Evolutionary conservation across 106 monocot species (phyloP), one percentile per base, ranked within the genome.

Genomic region (Ottelia alismoides): DNA sequence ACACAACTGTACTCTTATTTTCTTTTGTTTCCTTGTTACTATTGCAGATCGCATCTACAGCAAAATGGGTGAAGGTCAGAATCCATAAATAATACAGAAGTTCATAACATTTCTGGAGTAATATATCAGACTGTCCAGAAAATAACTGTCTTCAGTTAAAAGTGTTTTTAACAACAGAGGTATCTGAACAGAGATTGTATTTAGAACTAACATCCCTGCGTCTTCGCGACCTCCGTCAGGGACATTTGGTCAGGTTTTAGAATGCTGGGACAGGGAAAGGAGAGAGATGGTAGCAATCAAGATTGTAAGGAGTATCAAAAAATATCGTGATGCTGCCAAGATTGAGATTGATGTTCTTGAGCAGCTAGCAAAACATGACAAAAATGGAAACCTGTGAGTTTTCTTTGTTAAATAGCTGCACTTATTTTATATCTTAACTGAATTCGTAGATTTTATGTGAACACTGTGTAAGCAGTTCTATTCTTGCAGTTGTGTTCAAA

Each of bases 401-500:
- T 19, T 48, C 47, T 22, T 4, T 1, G 7, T 22, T 25, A 22
- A 27, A 30, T 62, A 27, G 12, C 4, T 30, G 1, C 3, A 44
- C 23, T 11, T 21, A 53, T n/a, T 19, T 53, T 53, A 21, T 21
- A 2, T 12, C 22, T 45, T 49, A 17, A 1, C n/a, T n/a, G 40
- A 6, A 43, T 35, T 65, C n/a, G 30, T 74, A 59, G 52, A 30
- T 53, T 30, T 48, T 47, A 62, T 51, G 60, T 73, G 61, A 65
- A 51, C 24, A 22, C 2, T 60, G 11, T 45, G 12, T 67, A 56
- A 64, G 70, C 51, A 11, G 64, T 56, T 73, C 23, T 49, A 58
- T 68, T 92, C 74, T 92, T 92, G 92, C 92, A 92, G 92, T 92
- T 92, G 81, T 92, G 92, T 92, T 46, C 85, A 92, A 85, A 78